Conservation (phyloP, 1,284 basidiomycete genomes). For the Sutorius eximius region DNA sequence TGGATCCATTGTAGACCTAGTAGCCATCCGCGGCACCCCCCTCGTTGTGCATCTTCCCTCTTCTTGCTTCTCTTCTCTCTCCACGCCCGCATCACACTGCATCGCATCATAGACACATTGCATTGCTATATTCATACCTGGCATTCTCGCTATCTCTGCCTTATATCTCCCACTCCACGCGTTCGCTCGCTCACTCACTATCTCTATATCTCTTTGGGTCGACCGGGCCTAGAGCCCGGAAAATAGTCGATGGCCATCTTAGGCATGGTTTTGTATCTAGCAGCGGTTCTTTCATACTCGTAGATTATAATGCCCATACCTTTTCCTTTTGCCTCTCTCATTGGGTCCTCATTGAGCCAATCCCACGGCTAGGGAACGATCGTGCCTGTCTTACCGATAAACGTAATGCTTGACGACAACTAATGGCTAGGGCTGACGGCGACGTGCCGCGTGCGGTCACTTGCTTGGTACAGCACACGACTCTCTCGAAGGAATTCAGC, state of each 20-base stretch:
- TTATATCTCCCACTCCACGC: background rate
- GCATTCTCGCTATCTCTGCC: constrained; percentile 22
- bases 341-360: background rate
- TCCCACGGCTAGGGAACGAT: no score
- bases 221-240: constrained; percentile 22
- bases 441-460: no score
- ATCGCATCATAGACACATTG: constrained; percentile 37
- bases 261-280: constrained; percentile 27
- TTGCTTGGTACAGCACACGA: no score
- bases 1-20: constrained; percentile 25
- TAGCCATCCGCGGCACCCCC: constrained; percentile 16
- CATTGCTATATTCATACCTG: constrained; percentile 38
- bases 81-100: constrained; percentile 26
- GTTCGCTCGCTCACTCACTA: background rate
- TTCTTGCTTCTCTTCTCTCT: background rate
- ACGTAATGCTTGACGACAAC: no score
- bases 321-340: background rate
- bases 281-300: constrained; percentile 17
- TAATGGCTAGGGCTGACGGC: no score
- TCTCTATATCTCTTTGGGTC: constrained; percentile 19
- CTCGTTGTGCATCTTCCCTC: constrained; percentile 9
- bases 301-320: constrained; percentile 30
- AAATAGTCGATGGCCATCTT: constrained; percentile 4
- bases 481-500: no score
- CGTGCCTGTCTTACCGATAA: background rate